Evolutionary conservation across 2,329 filamentous ascomycete genomes (phyloP).

Genomic region (Capronia americana): DNA sequence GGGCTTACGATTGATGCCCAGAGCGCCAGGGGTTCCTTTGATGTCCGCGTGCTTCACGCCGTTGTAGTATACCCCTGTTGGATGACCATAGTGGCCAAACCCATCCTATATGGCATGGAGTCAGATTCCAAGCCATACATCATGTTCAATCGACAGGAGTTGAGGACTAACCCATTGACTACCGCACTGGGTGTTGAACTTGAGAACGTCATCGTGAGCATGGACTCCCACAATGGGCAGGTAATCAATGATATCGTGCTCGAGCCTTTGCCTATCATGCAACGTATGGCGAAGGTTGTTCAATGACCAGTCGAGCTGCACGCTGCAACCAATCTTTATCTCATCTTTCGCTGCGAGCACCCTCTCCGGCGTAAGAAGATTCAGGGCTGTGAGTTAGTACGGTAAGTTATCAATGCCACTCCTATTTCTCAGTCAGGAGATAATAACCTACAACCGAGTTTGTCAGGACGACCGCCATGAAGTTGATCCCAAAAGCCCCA

Average conservation of each 20-base stretch:
- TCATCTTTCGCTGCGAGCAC: conserved; percentile 4
- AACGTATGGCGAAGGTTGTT: conserved; percentile 4
- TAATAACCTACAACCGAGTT: neutral
- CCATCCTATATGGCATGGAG: neutral
- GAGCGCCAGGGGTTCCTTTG: neutral
- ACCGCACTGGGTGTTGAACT: conserved; percentile 20
- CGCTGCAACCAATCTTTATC: neutral
- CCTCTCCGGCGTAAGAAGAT: conserved; percentile 5
- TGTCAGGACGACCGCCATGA: neutral
- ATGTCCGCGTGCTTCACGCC: neutral
- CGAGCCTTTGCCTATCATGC: conserved; percentile 5
- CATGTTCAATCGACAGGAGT: neutral
- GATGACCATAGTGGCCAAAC: neutral
- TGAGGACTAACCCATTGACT: conserved; percentile 11
- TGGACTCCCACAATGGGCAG: neutral
- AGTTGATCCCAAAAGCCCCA: neutral
- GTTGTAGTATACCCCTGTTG: neutral
- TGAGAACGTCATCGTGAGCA: conserved; percentile 12
- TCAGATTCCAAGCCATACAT: no score
- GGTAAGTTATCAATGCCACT: neutral
- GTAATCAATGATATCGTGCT: conserved; percentile 14
- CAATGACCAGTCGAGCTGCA: conserved; percentile 2
- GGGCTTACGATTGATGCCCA: neutral
- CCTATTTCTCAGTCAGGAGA: neutral
- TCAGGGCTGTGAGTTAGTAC: neutral